Evolutionary conservation across 2,329 filamentous ascomycete genomes (phyloP), one percentile per base, ranked within the genome.

Genomic region (Podosphaera fusca): DNA sequence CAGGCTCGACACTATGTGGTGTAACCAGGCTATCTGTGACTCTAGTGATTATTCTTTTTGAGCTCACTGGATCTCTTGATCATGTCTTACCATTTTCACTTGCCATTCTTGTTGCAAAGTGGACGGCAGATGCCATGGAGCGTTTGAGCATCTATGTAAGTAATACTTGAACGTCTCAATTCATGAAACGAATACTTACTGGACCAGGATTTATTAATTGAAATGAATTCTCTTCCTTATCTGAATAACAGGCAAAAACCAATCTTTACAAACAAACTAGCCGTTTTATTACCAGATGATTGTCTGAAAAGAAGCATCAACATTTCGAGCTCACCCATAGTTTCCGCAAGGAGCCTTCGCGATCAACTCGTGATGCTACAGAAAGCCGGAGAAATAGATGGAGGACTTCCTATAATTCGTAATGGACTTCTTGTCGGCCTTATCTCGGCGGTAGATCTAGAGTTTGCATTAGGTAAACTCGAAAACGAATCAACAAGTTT

Each of bases 151-250:
- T 98, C 60, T 96, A 95, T 67, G 81, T 84, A 70, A 71, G 79
- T 71, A 29, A 7, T 35, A 12, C n/a, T 35, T 12, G 31, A 29
- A 12, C 1, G 5, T 42, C 31, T 9, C 7, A 51, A 40, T 29
- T 4, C 31, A 51, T 8, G 21, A 33, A 56, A 42, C 33, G 8
- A n/a, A 56, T 36, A 29, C 31, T 31, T n/a, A 56, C n/a, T 1
- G 35, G 10, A 35, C 5, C 63, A 85, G 80, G 92, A 96, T 67
- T 78, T 96, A 9, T 74, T 96, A 21, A 96, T 89, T 0, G 88
- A 92, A 67, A 90, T 98, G 84, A 96, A 98, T 69, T 85, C 87
- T 2, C 98, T 96, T 62, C 92, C 92, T 0, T 95, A 94, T 72
- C 77, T 98, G n/a, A 88, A 95, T 70, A 94, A 94, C 71, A 96